Conservation (phyloP, 345 rosid genomes). For the Pugionium cornutum region DNA sequence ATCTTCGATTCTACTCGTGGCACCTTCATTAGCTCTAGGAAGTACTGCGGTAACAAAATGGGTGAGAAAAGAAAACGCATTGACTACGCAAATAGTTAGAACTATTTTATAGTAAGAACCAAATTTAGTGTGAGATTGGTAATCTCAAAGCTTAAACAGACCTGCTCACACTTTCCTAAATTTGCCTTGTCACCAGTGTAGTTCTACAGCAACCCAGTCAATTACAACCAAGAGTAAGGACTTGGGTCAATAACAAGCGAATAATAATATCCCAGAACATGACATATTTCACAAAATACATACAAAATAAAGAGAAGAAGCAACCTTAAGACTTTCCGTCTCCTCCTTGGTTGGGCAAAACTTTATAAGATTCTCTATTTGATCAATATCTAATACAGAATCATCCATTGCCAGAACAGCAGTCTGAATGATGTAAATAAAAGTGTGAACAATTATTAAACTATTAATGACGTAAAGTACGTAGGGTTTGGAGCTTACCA, state of each 20-base stretch:
- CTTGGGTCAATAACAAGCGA: slow-evolving; percentile 18
- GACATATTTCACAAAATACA: slow-evolving; percentile 17
- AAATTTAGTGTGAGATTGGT: slow-evolving; percentile 14
- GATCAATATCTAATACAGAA: slow-evolving; percentile 85
- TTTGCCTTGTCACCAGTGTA: slow-evolving; percentile 78
- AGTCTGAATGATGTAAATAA: slow-evolving; percentile 55
- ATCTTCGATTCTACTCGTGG: slow-evolving; percentile 96
- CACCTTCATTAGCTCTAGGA: slow-evolving; percentile 96
- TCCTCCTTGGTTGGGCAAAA: slow-evolving; percentile 99
- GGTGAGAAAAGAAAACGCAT: slow-evolving; percentile 28
- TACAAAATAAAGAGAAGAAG: slow-evolving; percentile 22
- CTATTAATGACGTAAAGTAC: slow-evolving; percentile 9
- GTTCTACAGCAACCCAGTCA: slow-evolving; percentile 47
- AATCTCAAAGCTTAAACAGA: slow-evolving; percentile 38
- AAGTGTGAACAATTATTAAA: slow-evolving; percentile 17
- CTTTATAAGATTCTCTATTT: slow-evolving; percentile 96
- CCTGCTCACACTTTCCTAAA: slow-evolving; percentile 99
- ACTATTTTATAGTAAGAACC: slow-evolving; percentile 2
- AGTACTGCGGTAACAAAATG: slow-evolving; percentile 55
- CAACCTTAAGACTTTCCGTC: slow-evolving; percentile 96
- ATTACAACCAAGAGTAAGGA: slow-evolving; percentile 25
- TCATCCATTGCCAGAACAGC: slow-evolving; percentile 98
- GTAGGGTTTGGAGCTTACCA: slow-evolving; percentile 63
- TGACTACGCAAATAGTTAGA: neutral
- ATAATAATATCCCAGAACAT: slow-evolving; percentile 19